phyloP scores from a whole-genome alignment of 768 basidiomycete genomes.

The Collybia sp. region DNA sequence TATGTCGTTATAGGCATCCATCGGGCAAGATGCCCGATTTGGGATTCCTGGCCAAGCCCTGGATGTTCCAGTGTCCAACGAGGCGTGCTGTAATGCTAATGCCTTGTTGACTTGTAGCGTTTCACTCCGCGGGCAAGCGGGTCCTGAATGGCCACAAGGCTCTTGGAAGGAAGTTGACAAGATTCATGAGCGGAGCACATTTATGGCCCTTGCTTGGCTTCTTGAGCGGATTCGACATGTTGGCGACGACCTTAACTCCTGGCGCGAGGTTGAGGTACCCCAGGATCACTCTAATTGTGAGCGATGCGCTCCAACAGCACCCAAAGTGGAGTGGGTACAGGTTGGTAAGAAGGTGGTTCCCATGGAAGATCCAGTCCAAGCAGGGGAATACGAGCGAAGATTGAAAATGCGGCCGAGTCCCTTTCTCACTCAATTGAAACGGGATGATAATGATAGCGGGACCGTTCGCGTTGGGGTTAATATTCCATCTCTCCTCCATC shows the following conservation, averaged over 20 bases:
- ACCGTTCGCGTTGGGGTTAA: constrained; percentile 84
- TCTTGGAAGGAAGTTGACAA: constrained; percentile 82
- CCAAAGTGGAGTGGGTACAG: constrained; percentile 71
- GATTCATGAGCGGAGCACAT: constrained; percentile 77
- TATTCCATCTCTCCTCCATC: constrained; percentile 81
- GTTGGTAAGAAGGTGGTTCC: constrained; percentile 58
- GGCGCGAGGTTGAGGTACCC: constrained; percentile 54
- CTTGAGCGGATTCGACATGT: constrained; percentile 78
- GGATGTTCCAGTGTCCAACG: constrained; percentile 44
- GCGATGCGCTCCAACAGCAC: constrained; percentile 78
- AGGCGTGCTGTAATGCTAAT: constrained; percentile 70
- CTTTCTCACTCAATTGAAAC: constrained; percentile 79
- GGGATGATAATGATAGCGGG: constrained; percentile 59
- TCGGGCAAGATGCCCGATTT: constrained; percentile 52
- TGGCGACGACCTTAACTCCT: constrained; percentile 56
- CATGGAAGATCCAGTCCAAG: constrained; percentile 80
- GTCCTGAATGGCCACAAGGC: constrained; percentile 73
- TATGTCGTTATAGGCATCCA: constrained; percentile 40
- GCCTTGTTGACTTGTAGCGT: constrained; percentile 78
- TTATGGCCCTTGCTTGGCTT: constrained; percentile 82
- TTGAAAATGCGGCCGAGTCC: constrained; percentile 84
- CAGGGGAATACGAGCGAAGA: constrained; percentile 84
- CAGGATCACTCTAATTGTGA: constrained; percentile 55
- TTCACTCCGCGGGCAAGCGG: constrained; percentile 64
- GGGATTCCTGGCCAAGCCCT: constrained; percentile 56